phyloP scores from a whole-genome alignment of 2,329 filamentous ascomycete species.

The Fusarium begoniae region DNA sequence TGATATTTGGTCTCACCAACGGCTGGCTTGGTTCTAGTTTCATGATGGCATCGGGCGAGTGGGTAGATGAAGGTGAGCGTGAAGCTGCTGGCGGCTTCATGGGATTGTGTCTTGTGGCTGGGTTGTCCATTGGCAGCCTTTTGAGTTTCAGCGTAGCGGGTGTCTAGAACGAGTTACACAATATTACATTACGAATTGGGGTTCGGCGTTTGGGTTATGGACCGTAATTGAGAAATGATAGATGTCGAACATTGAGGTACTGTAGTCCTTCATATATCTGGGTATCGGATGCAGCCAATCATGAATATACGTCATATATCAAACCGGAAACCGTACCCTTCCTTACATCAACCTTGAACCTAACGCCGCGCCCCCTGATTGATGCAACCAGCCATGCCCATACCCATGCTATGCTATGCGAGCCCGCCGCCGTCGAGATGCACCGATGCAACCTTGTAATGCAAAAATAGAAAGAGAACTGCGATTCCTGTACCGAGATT shows the following conservation, averaged over 20 bases:
- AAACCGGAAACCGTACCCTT: slow-evolving; percentile 20
- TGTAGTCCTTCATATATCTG: slow-evolving; percentile 2
- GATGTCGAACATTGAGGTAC: slow-evolving; percentile 16
- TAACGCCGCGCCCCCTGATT: slow-evolving; percentile 33
- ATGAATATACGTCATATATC: slow-evolving; percentile 25
- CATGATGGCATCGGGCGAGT: slow-evolving; percentile 90
- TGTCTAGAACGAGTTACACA: slow-evolving; percentile 45
- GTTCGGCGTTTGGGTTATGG: slow-evolving; percentile 14
- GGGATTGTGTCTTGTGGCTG: slow-evolving; percentile 87
- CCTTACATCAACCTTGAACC: slow-evolving; percentile 28
- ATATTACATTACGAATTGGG: slow-evolving; percentile 14
- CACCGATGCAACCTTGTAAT: slow-evolving; percentile 32
- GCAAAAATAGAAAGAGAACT: slow-evolving; percentile 31
- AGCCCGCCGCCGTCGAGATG: slow-evolving; percentile 31
- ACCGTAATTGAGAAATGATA: slow-evolving; percentile 18
- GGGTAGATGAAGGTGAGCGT: slow-evolving; percentile 82
- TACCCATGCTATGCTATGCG: slow-evolving; percentile 35
- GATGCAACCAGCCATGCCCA: slow-evolving; percentile 34
- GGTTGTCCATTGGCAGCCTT: slow-evolving; percentile 85
- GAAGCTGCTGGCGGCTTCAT: slow-evolving; percentile 95
- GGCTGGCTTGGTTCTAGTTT: slow-evolving; percentile 87
- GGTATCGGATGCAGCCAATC: slow-evolving; percentile 27
- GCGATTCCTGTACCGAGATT: slow-evolving; percentile 15
- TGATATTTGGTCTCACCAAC: slow-evolving; percentile 84
- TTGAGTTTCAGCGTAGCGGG: slow-evolving; percentile 80